phyloP scores from a whole-genome alignment of 768 basidiomycete species.

The Mycena maculata region DNA sequence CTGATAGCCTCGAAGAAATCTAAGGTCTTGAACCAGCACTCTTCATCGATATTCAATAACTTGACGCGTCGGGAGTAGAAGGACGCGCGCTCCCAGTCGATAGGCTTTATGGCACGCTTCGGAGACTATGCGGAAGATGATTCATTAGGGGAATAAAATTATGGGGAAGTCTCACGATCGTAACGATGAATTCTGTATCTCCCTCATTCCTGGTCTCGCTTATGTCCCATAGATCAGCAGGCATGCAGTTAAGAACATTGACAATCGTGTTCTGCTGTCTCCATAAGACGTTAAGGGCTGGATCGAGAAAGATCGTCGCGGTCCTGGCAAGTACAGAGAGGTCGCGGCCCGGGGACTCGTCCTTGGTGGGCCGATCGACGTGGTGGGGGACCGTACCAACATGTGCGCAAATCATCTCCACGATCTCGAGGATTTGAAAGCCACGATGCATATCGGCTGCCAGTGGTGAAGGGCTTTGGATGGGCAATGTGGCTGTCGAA shows the following conservation, averaged over 20 bases:
- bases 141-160: no score
- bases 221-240: not conserved
- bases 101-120: not conserved
- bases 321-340: constrained; percentile 1
- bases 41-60: not conserved
- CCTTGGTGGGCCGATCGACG: not conserved
- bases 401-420: not conserved
- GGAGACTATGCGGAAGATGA: not conserved
- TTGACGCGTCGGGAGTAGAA: constrained; percentile 4
- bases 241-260: not conserved
- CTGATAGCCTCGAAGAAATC: constrained; percentile 2
- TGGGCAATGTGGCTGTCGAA: no score
- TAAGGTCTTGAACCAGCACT: not conserved
- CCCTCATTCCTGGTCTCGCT: not conserved
- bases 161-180: no score
- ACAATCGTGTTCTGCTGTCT: not conserved
- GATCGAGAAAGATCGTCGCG: not conserved
- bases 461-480: no score
- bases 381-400: not conserved
- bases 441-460: not conserved
- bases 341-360: not conserved
- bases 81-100: constrained; percentile 8
- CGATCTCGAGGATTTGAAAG: not conserved
- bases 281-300: not conserved
- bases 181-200: not conserved